Conservation (phyloP, 2,329 filamentous ascomycete genomes). For the Simplicillium sp. region DNA sequence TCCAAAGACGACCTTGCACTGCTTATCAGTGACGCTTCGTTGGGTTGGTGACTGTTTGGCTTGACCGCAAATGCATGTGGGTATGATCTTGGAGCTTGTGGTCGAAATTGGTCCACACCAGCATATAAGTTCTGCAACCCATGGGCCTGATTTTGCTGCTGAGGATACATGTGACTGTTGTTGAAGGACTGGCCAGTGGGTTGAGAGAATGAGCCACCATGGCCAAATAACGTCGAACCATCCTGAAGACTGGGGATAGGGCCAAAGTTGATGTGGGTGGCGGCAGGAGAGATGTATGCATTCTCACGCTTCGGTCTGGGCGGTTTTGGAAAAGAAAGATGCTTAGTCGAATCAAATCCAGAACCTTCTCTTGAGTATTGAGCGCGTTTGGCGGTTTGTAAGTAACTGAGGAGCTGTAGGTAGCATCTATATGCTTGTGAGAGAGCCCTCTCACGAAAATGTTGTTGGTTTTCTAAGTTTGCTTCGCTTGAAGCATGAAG, state of each 20-base stretch:
- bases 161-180: not conserved
- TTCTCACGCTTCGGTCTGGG: constrained; percentile 4
- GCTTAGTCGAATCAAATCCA: constrained; percentile 31
- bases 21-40: constrained; percentile 28
- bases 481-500: not conserved
- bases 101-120: constrained; percentile 29
- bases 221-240: too few species aligned
- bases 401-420: constrained; percentile 56
- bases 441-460: constrained; percentile 60
- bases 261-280: constrained; percentile 5
- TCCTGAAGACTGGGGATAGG: too few species aligned
- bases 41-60: not conserved
- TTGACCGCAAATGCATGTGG: not conserved
- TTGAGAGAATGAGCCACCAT: too few species aligned
- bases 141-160: not conserved
- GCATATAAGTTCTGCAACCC: constrained; percentile 1
- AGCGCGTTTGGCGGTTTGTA: constrained; percentile 50
- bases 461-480: constrained; percentile 11
- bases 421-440: constrained; percentile 65
- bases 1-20: constrained; percentile 59
- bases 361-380: constrained; percentile 26
- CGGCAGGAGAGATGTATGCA: constrained; percentile 6
- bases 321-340: constrained; percentile 45
- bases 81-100: constrained; percentile 8
- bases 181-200: too few species aligned